Evolutionary conservation across 345 rosid species (phyloP).

Genomic region (Lagerstroemia speciosa): DNA sequence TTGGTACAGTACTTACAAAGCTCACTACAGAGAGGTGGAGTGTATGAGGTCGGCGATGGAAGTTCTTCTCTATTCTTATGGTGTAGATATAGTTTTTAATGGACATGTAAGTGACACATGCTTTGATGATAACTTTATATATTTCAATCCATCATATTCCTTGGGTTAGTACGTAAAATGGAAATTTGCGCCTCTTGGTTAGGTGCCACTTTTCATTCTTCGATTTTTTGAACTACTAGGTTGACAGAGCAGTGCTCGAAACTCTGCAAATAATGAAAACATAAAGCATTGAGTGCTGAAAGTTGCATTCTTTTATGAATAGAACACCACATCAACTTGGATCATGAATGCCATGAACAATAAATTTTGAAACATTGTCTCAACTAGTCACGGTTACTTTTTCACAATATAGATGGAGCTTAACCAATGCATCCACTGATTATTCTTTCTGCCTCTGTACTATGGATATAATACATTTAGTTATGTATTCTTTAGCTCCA

Average conservation of each 20-base stretch:
- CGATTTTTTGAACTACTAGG: background rate
- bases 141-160: background rate
- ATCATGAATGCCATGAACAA: background rate
- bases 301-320: background rate
- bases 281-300: background rate
- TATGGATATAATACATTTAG: background rate
- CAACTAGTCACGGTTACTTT: background rate
- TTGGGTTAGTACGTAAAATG: background rate
- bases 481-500: background rate
- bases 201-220: background rate
- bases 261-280: background rate
- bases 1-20: constrained; percentile 78
- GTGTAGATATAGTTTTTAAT: constrained; percentile 70
- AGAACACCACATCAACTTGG: background rate
- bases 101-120: constrained; percentile 49
- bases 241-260: background rate
- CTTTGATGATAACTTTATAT: background rate
- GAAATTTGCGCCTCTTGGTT: background rate
- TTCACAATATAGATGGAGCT: background rate
- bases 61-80: constrained; percentile 46
- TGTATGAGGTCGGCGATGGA: constrained; percentile 81
- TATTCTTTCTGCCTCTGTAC: background rate
- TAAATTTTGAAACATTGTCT: background rate
- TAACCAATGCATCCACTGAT: background rate
- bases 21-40: constrained; percentile 81